A percentile compares a stretch with the other conserved stretches of the same genome.
These are phyloP conservation scores for Lactifluus volemus DNA, from an alignment of 768 basidiomycete genomes.

Conservation along the genomic window DNA sequence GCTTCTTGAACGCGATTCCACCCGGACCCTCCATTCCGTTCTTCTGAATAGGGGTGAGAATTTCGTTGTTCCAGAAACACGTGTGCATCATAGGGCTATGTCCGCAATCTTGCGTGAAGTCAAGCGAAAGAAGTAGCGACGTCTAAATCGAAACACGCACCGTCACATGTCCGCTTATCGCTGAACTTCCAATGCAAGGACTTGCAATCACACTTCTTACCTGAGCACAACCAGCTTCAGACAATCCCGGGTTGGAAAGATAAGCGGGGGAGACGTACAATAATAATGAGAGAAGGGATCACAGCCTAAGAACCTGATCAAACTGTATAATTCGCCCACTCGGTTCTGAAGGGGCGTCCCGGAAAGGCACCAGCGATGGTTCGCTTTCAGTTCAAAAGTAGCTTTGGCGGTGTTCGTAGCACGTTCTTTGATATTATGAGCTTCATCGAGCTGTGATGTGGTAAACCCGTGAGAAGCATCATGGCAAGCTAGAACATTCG, in stretches of 20 bases:
- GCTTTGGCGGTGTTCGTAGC: conserved; percentile 93
- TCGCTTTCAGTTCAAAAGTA: conserved; percentile 78
- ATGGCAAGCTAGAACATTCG: conserved; percentile 37
- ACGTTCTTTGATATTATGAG: conserved; percentile 97
- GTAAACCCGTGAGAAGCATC: conserved; percentile 1
- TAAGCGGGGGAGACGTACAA: conserved; percentile 40
- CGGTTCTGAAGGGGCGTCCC: conserved; percentile 96
- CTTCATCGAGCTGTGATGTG: conserved; percentile 70
- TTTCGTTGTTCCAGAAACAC: conserved; percentile 97
- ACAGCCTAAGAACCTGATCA: conserved; percentile 86
- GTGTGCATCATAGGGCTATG: conserved; percentile 86
- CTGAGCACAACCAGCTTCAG: conserved; percentile 30
- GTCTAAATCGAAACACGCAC: conserved; percentile 32
- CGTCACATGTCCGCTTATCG: conserved; percentile 76
- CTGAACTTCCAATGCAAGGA: conserved; percentile 91
- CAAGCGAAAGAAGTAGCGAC: background rate
- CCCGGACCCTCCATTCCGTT: conserved; percentile 79
- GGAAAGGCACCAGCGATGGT: conserved; percentile 90
- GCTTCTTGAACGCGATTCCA: conserved; percentile 79
- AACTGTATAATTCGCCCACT: conserved; percentile 97
- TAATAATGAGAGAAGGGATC: conserved; percentile 91
- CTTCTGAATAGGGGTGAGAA: conserved; percentile 92
- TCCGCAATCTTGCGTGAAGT: conserved; percentile 49
- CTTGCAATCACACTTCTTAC: conserved; percentile 90
- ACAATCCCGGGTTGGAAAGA: background rate